These are phyloP conservation scores for Iris pallida DNA, from an alignment of 116 monocot species.

Conservation along the genomic window DNA sequence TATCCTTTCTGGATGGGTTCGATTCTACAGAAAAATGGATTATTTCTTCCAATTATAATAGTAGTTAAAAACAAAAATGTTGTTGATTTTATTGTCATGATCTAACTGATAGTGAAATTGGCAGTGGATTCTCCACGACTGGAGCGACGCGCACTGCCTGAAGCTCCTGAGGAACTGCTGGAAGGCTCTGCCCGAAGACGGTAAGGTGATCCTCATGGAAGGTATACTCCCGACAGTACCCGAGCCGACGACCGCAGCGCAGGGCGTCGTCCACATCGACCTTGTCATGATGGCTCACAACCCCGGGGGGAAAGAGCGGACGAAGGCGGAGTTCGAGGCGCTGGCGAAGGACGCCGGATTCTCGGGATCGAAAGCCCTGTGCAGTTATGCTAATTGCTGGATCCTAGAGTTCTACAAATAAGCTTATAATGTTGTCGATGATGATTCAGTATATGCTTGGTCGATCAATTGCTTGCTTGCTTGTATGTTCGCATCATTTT, in stretches of 20 bases:
- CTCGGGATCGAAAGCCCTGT: slow-evolving; percentile 17
- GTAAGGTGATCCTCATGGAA: slow-evolving; percentile 62
- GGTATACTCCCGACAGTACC: slow-evolving; percentile 37
- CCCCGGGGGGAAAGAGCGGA: slow-evolving; percentile 72
- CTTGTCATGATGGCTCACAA: slow-evolving; percentile 49
- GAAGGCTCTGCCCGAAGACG: slow-evolving; percentile 44
- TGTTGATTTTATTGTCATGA: too few relatives aligned
- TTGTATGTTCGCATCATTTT: background rate
- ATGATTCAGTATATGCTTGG: background rate
- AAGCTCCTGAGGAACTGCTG: slow-evolving; percentile 54
- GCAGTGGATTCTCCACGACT: slow-evolving; percentile 75
- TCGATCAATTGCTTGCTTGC: background rate
- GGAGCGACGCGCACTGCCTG: slow-evolving; percentile 66
- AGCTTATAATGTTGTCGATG: background rate
- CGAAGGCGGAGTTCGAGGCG: slow-evolving; percentile 36
- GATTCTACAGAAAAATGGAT: too few relatives aligned
- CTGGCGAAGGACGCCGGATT: slow-evolving; percentile 54
- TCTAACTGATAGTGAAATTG: background rate
- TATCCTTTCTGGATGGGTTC: too few relatives aligned
- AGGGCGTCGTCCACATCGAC: slow-evolving; percentile 43
- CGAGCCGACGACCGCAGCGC: slow-evolving; percentile 23
- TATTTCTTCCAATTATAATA: too few relatives aligned
- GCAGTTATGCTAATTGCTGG: slow-evolving; percentile 27
- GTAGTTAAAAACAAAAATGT: too few relatives aligned
- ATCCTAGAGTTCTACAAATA: slow-evolving; percentile 40